Conservation (phyloP, 257 asterid genomes). For the Scutellaria baicalensis region DNA sequence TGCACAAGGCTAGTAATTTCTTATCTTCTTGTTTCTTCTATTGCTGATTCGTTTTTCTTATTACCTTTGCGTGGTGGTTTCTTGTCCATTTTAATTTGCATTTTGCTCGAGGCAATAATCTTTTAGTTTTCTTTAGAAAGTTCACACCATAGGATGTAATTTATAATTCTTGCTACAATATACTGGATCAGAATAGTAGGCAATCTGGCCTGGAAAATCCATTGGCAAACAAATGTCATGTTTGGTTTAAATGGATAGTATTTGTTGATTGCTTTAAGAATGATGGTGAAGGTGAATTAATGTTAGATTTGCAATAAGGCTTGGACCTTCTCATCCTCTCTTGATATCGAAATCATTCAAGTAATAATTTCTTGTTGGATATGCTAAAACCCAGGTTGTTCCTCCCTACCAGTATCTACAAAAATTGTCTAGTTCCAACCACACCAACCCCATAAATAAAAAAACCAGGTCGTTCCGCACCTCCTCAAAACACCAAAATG, state of each 20-base stretch:
- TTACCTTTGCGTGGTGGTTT: background rate
- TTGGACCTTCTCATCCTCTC: background rate
- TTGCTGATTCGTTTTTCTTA: background rate
- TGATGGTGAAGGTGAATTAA: background rate
- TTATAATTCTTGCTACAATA: background rate
- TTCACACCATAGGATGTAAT: background rate
- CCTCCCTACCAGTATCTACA: too few relatives aligned
- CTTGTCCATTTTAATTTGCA: background rate
- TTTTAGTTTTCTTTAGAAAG: background rate
- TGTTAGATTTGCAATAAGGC: background rate
- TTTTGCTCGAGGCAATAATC: background rate
- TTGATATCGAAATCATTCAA: background rate
- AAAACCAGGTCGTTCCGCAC: too few relatives aligned
- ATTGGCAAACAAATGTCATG: background rate
- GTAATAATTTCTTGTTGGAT: background rate
- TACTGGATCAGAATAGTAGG: background rate
- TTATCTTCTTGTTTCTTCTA: background rate
- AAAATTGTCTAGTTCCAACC: too few relatives aligned
- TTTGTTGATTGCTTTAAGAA: background rate
- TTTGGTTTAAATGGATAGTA: background rate
- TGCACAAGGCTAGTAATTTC: slow-evolving; percentile 66
- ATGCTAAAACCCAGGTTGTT: background rate
- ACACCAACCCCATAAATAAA: too few relatives aligned
- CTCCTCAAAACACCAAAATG: too few relatives aligned
- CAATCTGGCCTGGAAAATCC: background rate